Evolutionary conservation across 805 yeast species (phyloP).

Genomic region (Starmerella stellata): DNA sequence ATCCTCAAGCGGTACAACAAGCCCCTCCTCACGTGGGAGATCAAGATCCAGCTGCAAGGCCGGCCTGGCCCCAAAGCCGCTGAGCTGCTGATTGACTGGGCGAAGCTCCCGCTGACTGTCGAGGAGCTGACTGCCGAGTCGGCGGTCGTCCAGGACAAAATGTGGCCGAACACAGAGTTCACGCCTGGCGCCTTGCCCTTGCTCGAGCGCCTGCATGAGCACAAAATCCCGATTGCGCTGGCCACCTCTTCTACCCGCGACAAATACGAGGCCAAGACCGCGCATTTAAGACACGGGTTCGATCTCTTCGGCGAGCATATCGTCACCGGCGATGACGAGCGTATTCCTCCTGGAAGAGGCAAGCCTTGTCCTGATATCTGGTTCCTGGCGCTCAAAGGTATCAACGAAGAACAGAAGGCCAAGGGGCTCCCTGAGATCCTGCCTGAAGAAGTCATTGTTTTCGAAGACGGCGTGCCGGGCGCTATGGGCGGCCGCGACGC

Average conservation of each 20-base stretch:
- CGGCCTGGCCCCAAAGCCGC: constrained; percentile 70
- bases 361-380: constrained; percentile 92
- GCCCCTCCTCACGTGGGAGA: constrained; percentile 74
- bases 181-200: constrained; percentile 76
- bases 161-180: constrained; percentile 49
- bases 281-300: constrained; percentile 46
- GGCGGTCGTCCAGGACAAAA: constrained; percentile 32
- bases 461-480: constrained; percentile 94
- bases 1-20: constrained; percentile 49
- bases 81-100: constrained; percentile 44
- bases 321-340: constrained; percentile 75
- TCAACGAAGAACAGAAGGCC: constrained; percentile 38
- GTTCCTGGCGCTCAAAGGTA: constrained; percentile 54
- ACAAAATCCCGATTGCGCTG: constrained; percentile 60
- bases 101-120: constrained; percentile 46
- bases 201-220: constrained; percentile 33
- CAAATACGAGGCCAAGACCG: constrained; percentile 56
- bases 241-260: constrained; percentile 64
- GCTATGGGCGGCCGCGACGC: constrained; percentile 68
- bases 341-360: constrained; percentile 71
- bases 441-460: constrained; percentile 69
- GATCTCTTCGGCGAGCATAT: constrained; percentile 46
- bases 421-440: constrained; percentile 31
- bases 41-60: constrained; percentile 76
- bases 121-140: constrained; percentile 43